phyloP scores from a whole-genome alignment of 2,329 filamentous ascomycete genomes.

The Microcera coccophila region DNA sequence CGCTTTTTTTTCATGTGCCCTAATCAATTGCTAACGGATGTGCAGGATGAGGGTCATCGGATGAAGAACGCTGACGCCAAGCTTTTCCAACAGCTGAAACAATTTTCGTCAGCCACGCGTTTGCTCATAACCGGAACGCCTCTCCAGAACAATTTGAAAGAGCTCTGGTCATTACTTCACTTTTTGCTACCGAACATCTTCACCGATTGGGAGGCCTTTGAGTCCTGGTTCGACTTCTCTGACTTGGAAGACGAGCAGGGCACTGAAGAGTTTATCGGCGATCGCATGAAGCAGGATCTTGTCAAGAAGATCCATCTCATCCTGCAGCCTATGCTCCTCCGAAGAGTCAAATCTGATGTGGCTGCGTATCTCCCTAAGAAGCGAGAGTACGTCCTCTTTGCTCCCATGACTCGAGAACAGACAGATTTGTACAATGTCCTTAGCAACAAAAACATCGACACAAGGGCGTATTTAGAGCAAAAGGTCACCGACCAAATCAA shows the following conservation, averaged over 20 bases:
- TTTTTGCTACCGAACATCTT: constrained; percentile 93
- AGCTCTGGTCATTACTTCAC: constrained; percentile 91
- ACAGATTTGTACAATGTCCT: constrained; percentile 78
- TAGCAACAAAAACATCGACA: constrained; percentile 54
- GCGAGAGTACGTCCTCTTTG: constrained; percentile 91
- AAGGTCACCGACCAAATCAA: constrained; percentile 67
- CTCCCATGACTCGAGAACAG: constrained; percentile 85
- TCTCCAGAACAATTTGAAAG: constrained; percentile 89
- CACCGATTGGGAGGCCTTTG: constrained; percentile 86
- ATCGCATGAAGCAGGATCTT: constrained; percentile 57
- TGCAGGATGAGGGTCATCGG: constrained; percentile 85
- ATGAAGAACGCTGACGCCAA: constrained; percentile 96
- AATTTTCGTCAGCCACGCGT: constrained; percentile 85
- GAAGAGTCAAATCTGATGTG: constrained; percentile 89
- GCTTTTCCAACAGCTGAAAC: constrained; percentile 81
- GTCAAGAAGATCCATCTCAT: constrained; percentile 83
- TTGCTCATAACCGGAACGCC: constrained; percentile 93
- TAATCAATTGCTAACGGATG: constrained; percentile 16
- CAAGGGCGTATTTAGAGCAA: constrained; percentile 74
- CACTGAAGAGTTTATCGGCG: constrained; percentile 73
- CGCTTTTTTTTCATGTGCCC: fast-evolving
- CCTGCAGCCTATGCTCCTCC: constrained; percentile 82
- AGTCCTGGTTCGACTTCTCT: constrained; percentile 96
- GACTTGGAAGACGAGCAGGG: constrained; percentile 80
- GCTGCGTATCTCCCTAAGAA: constrained; percentile 91